Base-by-base conservation (phyloP, 768 basidiomycete species). In the Imleria badia region DNA sequence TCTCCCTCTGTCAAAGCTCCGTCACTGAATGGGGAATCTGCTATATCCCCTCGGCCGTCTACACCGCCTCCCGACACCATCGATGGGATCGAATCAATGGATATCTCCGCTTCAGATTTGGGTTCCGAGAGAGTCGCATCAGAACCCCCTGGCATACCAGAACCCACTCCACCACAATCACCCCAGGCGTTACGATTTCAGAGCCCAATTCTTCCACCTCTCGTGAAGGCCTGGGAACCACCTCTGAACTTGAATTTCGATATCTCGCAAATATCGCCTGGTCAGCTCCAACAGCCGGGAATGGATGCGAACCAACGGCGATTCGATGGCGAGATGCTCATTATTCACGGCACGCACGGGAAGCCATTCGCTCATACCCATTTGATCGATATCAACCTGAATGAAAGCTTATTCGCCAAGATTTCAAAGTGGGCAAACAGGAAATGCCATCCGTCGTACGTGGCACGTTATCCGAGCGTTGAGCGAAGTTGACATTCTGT, bases 351-450 rank as follows among this genome's bases (percentile, higher is more conserved):
- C 40, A 47, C 23, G 13, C 61, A 52, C 30, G 68, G 65, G 23
- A 61, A 56, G 20, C 34, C 68, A 33, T 63, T 61, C 49, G 39
- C 59, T 15, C 51, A 59, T 53, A 47, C 55, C 26, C 64, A 68
- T 29, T 14, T 33, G 22, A 50, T 71, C n/a, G 61, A 63, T 10
- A 66, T 77, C 54, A 45, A 50, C 26, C 62, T 78, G 50, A 58
- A 60, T 23, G 66, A 74, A 22, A 51, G 56, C 14, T 58, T 67
- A 7, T 69, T 64, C 58, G 23, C 62, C 36, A 56, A 60, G 29
- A 49, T 77, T n/a, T 61, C 55, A 13, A 60, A 61, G 44, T 81
- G 80, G 80, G 69, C 66, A 6, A 70, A 73, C 44, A 69, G 76
- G 49, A 61, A 41, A 53, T 46, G 5, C 8, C 19, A 45, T 14